Conservation (phyloP, 768 basidiomycete genomes). For the Hydnomerulius pinastri region DNA sequence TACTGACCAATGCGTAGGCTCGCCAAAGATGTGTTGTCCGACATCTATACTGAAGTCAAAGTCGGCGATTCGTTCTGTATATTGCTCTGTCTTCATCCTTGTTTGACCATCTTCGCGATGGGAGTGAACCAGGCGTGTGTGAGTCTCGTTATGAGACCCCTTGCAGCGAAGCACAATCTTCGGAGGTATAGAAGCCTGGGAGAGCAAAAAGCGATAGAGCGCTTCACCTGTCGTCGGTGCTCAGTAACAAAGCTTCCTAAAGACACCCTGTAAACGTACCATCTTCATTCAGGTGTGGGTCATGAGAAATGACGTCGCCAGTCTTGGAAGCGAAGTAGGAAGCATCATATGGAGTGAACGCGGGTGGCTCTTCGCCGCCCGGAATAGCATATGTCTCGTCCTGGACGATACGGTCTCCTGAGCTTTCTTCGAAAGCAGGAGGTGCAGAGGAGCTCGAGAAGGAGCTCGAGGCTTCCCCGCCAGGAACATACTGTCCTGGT, state of each 20-base stretch:
- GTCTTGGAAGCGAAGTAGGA: slow-evolving; percentile 50
- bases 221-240: slow-evolving; percentile 52
- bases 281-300: slow-evolving; percentile 66
- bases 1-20: slow-evolving; percentile 57
- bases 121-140: slow-evolving; percentile 45
- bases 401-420: slow-evolving; percentile 20
- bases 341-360: slow-evolving; percentile 64
- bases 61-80: slow-evolving; percentile 61
- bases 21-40: slow-evolving; percentile 40
- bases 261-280: slow-evolving; percentile 35
- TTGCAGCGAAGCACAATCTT: slow-evolving; percentile 46
- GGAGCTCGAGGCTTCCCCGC: not conserved
- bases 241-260: slow-evolving; percentile 1
- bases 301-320: slow-evolving; percentile 68
- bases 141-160: slow-evolving; percentile 60
- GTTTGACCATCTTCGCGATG: slow-evolving; percentile 36
- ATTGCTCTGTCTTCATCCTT: slow-evolving; percentile 44
- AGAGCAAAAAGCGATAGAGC: slow-evolving; percentile 71
- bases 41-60: slow-evolving; percentile 71
- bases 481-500: not conserved
- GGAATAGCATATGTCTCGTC: slow-evolving; percentile 21
- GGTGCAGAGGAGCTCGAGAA: slow-evolving; percentile 7
- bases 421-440: slow-evolving; percentile 31
- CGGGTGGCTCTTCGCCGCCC: slow-evolving; percentile 56
- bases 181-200: slow-evolving; percentile 50